phyloP scores from a whole-genome alignment of 192 early-diverging fungal species.

The Podila epigama region DNA sequence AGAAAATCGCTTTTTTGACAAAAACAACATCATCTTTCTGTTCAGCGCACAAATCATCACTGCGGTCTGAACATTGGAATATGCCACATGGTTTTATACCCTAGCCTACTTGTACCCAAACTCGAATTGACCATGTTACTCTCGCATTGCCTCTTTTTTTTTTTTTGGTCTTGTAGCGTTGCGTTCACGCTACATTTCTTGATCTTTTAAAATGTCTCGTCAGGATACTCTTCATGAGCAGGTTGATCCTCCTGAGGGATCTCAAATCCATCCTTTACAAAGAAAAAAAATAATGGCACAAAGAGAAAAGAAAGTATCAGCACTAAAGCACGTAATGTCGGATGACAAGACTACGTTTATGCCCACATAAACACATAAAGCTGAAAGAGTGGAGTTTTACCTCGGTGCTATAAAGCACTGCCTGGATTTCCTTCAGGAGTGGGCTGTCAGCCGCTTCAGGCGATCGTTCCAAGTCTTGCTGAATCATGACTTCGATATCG shows the following conservation, averaged over 20 bases:
- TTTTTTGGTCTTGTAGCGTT: not conserved
- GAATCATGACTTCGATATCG: conserved; percentile 93
- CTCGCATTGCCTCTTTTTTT: not conserved
- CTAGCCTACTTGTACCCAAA: too few species aligned
- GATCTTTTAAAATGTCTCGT: conserved; percentile 65
- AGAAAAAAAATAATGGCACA: not conserved
- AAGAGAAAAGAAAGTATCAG: not conserved
- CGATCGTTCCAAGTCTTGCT: conserved; percentile 70
- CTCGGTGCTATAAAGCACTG: conserved; percentile 90
- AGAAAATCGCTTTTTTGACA: too few species aligned
- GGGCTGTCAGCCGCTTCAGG: conserved; percentile 50
- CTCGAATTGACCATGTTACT: too few species aligned
- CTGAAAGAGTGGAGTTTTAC: too few species aligned
- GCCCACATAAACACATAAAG: not conserved
- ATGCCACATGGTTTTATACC: too few species aligned
- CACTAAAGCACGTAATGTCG: conserved; percentile 4
- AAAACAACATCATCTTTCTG: too few species aligned
- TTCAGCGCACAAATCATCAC: too few species aligned
- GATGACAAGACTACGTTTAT: not conserved
- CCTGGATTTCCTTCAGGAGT: conserved; percentile 80
- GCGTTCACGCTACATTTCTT: not conserved
- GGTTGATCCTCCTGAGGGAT: conserved; percentile 63
- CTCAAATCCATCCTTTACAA: conserved; percentile 78
- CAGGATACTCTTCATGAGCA: conserved; percentile 53
- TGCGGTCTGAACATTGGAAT: too few species aligned